These are phyloP conservation scores for Aspergillus steynii DNA, from an alignment of 495 filamentous ascomycete species.

Conservation along the genomic window DNA sequence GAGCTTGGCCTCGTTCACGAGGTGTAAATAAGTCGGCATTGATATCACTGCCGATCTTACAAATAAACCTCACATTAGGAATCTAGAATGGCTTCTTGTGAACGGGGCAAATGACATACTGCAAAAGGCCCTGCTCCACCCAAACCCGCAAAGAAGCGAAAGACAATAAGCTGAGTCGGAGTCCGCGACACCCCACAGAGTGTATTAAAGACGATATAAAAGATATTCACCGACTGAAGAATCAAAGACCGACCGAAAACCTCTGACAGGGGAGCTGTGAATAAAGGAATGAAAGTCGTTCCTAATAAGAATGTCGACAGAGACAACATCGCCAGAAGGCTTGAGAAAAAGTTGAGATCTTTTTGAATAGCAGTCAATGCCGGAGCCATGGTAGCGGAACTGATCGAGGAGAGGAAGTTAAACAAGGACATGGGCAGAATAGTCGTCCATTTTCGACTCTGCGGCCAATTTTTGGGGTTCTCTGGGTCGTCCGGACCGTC, in stretches of 20 bases:
- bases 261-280: conserved; percentile 60
- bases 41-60: conserved; percentile 33
- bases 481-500: conserved; percentile 10
- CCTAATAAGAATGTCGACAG: conserved; percentile 54
- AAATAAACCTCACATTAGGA: not conserved
- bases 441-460: conserved; percentile 6
- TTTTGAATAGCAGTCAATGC: conserved; percentile 48
- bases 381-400: conserved; percentile 66
- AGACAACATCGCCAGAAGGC: conserved; percentile 46
- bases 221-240: conserved; percentile 49
- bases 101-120: conserved; percentile 7
- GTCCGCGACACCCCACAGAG: conserved; percentile 51
- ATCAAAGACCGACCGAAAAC: conserved; percentile 57
- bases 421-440: conserved; percentile 14
- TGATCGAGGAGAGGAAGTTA: conserved; percentile 39
- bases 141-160: conserved; percentile 52
- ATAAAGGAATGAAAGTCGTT: conserved; percentile 47
- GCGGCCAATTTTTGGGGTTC: conserved; percentile 12
- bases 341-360: conserved; percentile 55
- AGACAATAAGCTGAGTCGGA: conserved; percentile 46
- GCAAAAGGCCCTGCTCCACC: conserved; percentile 45
- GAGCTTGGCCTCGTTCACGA: conserved; percentile 53
- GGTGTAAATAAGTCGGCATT: conserved; percentile 33
- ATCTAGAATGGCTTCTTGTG: no score
- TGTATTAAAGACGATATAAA: conserved; percentile 57